Conservation (phyloP, 257 asterid genomes). For the Solanum bukasovii region DNA sequence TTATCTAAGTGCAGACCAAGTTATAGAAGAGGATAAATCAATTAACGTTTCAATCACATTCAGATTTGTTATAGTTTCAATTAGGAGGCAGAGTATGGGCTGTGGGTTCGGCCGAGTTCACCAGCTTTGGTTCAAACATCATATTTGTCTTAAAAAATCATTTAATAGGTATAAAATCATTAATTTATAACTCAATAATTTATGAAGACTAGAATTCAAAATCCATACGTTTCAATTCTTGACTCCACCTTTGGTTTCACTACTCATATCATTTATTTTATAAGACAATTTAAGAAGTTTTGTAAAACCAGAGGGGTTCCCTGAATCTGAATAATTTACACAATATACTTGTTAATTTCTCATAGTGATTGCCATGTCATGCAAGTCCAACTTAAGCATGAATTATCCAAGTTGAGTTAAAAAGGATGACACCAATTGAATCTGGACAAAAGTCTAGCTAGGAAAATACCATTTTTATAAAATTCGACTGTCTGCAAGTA, state of each 20-base stretch:
- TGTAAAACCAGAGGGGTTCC: not conserved
- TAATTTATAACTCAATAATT: not conserved
- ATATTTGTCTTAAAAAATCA: not conserved
- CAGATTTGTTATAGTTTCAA: not conserved
- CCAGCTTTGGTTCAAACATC: not conserved
- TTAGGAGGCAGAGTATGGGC: not conserved
- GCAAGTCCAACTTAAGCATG: not conserved
- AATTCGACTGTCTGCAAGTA: not conserved
- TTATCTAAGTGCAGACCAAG: not conserved
- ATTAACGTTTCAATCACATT: not conserved
- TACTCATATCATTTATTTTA: not conserved
- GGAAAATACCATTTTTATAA: not conserved
- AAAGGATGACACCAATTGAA: not conserved
- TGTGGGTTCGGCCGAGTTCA: not conserved
- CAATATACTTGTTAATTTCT: not conserved
- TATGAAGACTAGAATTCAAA: not conserved
- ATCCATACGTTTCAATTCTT: not conserved
- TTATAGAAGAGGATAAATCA: not conserved
- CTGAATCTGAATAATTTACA: not conserved
- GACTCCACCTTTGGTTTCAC: not conserved
- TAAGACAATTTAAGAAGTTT: no score
- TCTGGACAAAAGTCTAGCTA: not conserved
- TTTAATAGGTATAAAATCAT: not conserved
- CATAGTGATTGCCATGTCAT: not conserved
- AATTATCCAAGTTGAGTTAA: not conserved